Evolutionary conservation across 139 green algal genomes (phyloP).

Genomic region (Diplosphaera chodatii): DNA sequence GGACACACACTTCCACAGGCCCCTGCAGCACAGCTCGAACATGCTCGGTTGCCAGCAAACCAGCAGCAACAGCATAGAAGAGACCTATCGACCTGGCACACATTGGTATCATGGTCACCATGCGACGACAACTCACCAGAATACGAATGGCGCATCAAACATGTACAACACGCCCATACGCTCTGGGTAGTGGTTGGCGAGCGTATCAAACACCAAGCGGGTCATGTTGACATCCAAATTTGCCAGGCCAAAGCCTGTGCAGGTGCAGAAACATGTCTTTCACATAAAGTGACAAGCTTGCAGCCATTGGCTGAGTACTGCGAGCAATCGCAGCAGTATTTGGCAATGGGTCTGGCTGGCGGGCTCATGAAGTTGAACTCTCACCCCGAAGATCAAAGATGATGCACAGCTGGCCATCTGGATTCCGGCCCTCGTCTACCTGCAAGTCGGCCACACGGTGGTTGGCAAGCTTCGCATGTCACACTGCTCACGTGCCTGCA

Average conservation of each 20-base stretch:
- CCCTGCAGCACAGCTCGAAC: no score
- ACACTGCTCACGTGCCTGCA: no score
- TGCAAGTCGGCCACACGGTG: no score
- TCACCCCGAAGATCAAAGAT: conserved; percentile 24
- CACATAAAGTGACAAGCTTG: no score
- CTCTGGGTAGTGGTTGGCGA: conserved; percentile 4
- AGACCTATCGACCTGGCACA: not conserved
- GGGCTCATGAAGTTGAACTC: no score
- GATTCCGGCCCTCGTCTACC: conserved; percentile 14
- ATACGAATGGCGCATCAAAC: conserved; percentile 24
- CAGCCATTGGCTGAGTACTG: no score
- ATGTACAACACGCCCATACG: conserved; percentile 23
- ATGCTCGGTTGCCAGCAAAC: no score
- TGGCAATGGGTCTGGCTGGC: no score
- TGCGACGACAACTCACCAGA: conserved; percentile 29
- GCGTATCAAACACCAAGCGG: not conserved
- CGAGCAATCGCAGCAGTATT: no score
- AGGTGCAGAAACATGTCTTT: no score
- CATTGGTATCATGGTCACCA: no score
- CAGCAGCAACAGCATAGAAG: not conserved
- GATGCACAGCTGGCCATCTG: conserved; percentile 14
- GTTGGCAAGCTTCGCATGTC: no score
- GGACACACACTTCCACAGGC: conserved; percentile 23
- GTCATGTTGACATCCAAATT: not conserved
- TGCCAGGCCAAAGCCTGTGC: not conserved